A percentile compares a stretch with the other conserved stretches of the same genome.
Evolutionary conservation across 495 filamentous ascomycete species (phyloP).

Genomic region (Neurospora discreta): DNA sequence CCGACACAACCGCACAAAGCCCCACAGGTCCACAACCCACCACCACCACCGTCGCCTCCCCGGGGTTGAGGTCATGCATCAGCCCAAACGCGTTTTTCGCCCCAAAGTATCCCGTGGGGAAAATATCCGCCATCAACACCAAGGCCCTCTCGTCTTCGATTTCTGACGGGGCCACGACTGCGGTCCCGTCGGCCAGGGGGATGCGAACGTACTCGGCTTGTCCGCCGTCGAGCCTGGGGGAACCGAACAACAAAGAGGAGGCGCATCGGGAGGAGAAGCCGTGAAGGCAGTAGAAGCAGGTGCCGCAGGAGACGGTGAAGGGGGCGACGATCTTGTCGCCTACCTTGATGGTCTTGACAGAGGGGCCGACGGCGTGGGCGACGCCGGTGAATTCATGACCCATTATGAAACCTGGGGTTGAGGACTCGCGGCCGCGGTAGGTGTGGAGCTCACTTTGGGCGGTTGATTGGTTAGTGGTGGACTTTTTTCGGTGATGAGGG

Average conservation of each 20-base stretch:
- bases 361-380: slow-evolving; percentile 54
- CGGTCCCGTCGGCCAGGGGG: slow-evolving; percentile 74
- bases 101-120: slow-evolving; percentile 82
- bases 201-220: slow-evolving; percentile 89
- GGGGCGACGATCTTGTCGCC: slow-evolving; percentile 75
- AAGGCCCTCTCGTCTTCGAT: slow-evolving; percentile 61
- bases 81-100: slow-evolving; percentile 71
- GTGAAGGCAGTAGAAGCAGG: slow-evolving; percentile 85
- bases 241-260: slow-evolving; percentile 67
- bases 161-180: slow-evolving; percentile 61
- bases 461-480: neutral
- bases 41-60: slow-evolving; percentile 53
- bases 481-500: no score
- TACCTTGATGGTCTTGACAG: slow-evolving; percentile 55
- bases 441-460: slow-evolving; percentile 70
- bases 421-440: slow-evolving; percentile 70
- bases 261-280: slow-evolving; percentile 75
- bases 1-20: slow-evolving; percentile 77
- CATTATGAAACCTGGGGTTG: slow-evolving; percentile 38
- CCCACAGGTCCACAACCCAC: slow-evolving; percentile 88
- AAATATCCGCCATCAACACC: slow-evolving; percentile 85
- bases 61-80: slow-evolving; percentile 41
- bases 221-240: slow-evolving; percentile 61
- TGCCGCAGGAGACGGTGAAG: slow-evolving; percentile 75
- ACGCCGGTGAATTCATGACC: slow-evolving; percentile 78